Conservation (phyloP, 2,329 filamentous ascomycete genomes). For the Aspergillus terreus region DNA sequence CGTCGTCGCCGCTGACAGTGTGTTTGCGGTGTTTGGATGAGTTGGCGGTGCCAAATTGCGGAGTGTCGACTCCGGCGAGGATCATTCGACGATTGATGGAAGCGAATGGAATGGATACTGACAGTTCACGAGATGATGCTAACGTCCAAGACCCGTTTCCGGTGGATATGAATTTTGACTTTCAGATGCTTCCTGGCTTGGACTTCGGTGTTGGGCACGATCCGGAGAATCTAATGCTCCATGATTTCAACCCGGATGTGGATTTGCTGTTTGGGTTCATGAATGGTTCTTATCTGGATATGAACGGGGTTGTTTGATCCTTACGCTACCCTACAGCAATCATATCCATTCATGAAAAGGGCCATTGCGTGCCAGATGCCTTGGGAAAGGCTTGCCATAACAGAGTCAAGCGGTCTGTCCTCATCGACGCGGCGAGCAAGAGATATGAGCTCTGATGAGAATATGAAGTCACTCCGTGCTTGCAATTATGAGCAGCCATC, state of each 20-base stretch:
- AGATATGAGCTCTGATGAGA: no score
- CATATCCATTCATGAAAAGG: no score
- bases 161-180: neutral
- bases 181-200: neutral
- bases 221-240: neutral
- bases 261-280: slow-evolving; percentile 11
- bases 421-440: no score
- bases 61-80: slow-evolving; percentile 1
- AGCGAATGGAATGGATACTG: slow-evolving; percentile 3
- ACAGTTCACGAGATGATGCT: neutral
- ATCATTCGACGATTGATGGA: slow-evolving; percentile 8
- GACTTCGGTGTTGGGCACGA: neutral
- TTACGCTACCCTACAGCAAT: no score
- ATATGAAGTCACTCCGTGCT: no score
- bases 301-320: no score
- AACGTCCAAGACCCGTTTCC: neutral
- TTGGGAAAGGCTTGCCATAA: no score
- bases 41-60: slow-evolving; percentile 6
- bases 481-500: no score
- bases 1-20: slow-evolving; percentile 1
- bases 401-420: no score
- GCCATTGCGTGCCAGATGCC: no score
- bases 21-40: slow-evolving; percentile 5
- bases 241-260: slow-evolving; percentile 3
- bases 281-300: neutral